Evolutionary conservation across 345 rosid species (phyloP).

Genomic region (Brassica nigra): DNA sequence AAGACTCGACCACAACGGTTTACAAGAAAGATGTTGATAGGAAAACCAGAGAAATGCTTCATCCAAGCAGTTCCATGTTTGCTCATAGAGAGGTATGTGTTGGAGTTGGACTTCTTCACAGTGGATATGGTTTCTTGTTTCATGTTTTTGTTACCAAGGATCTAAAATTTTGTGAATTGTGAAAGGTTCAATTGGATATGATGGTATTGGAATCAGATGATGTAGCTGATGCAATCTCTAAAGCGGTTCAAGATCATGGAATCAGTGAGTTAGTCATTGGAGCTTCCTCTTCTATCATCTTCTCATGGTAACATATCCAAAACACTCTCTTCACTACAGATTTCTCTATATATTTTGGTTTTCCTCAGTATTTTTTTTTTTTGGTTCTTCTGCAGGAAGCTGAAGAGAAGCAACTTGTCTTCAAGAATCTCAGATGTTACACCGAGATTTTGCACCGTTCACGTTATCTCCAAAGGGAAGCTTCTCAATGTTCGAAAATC

Average conservation of each 20-base stretch:
- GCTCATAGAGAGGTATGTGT: constrained; percentile 57
- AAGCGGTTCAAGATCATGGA: constrained; percentile 55
- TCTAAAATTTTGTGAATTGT: constrained; percentile 26
- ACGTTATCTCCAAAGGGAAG: constrained; percentile 74
- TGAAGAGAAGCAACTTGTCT: constrained; percentile 51
- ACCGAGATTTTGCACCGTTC: constrained; percentile 74
- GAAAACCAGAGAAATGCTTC: constrained; percentile 61
- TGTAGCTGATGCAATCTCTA: constrained; percentile 68
- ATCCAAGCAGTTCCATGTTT: constrained; percentile 69
- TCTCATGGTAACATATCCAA: constrained; percentile 55
- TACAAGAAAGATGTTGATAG: constrained; percentile 76
- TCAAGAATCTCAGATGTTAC: constrained; percentile 57
- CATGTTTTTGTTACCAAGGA: background rate
- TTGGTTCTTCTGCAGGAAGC: constrained; percentile 31
- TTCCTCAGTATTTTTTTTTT: background rate
- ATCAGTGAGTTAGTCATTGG: constrained; percentile 81
- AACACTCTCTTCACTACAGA: background rate
- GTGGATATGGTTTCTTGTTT: constrained; percentile 5
- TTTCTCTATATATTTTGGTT: background rate
- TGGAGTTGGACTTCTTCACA: background rate
- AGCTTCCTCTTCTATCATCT: constrained; percentile 64
- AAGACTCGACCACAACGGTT: constrained; percentile 62
- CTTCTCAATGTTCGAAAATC: constrained; percentile 71
- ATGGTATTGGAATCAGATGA: constrained; percentile 67
- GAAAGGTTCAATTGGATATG: constrained; percentile 66